Evolutionary conservation across 495 filamentous ascomycete genomes (phyloP), one percentile per base, ranked within the genome.

Genomic region (Bryoglossum gracile): DNA sequence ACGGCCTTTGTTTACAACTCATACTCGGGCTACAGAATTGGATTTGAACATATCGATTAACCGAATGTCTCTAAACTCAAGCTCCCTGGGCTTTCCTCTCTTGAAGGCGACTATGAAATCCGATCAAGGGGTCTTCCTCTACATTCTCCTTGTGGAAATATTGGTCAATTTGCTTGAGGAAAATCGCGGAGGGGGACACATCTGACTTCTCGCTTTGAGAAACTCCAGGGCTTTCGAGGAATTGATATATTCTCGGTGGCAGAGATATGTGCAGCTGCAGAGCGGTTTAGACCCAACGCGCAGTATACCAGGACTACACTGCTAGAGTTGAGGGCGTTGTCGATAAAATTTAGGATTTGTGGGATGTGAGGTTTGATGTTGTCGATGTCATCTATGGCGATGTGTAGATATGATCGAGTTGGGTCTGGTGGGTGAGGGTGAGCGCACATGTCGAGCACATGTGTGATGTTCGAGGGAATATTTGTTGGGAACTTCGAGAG

Each of bases 1-100:
- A 72, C 65, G 8, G 51, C 63, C 14, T 65, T 75, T 41, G 77
- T 73, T 5, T 41, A 62, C 16, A 68, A 67, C 53, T 68, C 73
- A 54, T 74, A 77, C 57, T 67, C 75, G 0, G 74, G 73, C 1
- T 80, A 80, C 59, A 68, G n/a, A n/a, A n/a, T n/a, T n/a, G n/a
- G n/a, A n/a, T n/a, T n/a, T n/a, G n/a, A n/a, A n/a, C n/a, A n/a
- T n/a, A n/a, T n/a, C n/a, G n/a, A n/a, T n/a, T n/a, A n/a, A n/a
- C n/a, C n/a, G n/a, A n/a, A n/a, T n/a, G n/a, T n/a, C n/a, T n/a
- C n/a, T n/a, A n/a, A n/a, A n/a, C n/a, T n/a, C n/a, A n/a, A n/a
- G n/a, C n/a, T n/a, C n/a, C n/a, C n/a, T n/a, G n/a, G n/a, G n/a
- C n/a, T n/a, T n/a, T n/a, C n/a, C n/a, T n/a, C n/a, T n/a, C n/a